phyloP scores from a whole-genome alignment of 2,329 filamentous ascomycete species.

The Ophiognomonia clavigignenti-juglandacearum region DNA sequence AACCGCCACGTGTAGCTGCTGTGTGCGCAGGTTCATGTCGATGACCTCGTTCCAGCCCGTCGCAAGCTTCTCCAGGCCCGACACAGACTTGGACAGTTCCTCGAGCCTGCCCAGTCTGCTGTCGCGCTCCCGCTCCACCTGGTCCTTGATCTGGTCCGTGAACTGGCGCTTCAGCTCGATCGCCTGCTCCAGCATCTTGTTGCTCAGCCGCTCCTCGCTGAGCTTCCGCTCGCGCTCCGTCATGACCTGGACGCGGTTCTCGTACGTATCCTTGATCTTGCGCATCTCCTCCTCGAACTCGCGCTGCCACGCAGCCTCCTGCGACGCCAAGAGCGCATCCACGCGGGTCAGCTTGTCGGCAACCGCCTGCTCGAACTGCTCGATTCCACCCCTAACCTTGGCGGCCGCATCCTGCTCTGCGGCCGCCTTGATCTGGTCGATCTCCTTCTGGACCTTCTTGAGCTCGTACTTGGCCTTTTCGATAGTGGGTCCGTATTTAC shows the following conservation, averaged over 20 bases:
- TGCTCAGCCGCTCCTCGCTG: slow-evolving; percentile 76
- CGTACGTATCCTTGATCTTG: slow-evolving; percentile 71
- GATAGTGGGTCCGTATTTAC: slow-evolving; percentile 73
- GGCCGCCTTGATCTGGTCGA: slow-evolving; percentile 66
- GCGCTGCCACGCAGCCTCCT: slow-evolving; percentile 77
- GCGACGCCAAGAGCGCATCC: slow-evolving; percentile 73
- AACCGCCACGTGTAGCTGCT: slow-evolving; percentile 93
- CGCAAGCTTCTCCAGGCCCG: slow-evolving; percentile 82
- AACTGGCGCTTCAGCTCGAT: slow-evolving; percentile 84
- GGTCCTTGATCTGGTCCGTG: slow-evolving; percentile 67
- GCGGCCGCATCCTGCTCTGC: slow-evolving; percentile 68
- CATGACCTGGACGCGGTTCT: slow-evolving; percentile 73
- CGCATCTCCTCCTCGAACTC: slow-evolving; percentile 86
- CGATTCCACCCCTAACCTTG: slow-evolving; percentile 65
- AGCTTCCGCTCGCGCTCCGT: slow-evolving; percentile 75
- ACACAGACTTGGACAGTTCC: slow-evolving; percentile 71
- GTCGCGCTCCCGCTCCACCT: slow-evolving; percentile 84
- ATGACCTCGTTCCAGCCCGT: slow-evolving; percentile 87
- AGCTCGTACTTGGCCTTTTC: slow-evolving; percentile 83
- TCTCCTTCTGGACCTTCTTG: slow-evolving; percentile 70
- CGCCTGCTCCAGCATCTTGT: slow-evolving; percentile 85
- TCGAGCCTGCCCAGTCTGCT: slow-evolving; percentile 81
- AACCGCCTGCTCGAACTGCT: slow-evolving; percentile 81
- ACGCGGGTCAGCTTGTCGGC: slow-evolving; percentile 85
- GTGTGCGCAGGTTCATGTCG: slow-evolving; percentile 84